A percentile compares a stretch with the other conserved stretches of the same genome.
Evolutionary conservation across 2,329 filamentous ascomycete genomes (phyloP).

Genomic region (Zymoseptoria ardabiliae): DNA sequence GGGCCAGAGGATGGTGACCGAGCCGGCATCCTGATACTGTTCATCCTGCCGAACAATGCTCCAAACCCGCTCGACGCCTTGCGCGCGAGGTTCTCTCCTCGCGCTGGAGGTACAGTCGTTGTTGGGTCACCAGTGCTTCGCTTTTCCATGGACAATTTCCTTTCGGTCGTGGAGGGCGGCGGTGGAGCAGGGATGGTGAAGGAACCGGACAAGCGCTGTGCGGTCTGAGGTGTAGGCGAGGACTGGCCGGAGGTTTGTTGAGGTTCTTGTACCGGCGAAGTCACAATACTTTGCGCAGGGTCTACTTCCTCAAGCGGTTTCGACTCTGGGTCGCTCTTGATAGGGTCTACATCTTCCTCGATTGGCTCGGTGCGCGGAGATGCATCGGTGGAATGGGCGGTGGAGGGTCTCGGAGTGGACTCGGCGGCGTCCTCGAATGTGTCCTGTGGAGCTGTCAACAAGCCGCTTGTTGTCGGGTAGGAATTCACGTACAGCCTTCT

Average conservation of each 20-base stretch:
- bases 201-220: constrained; percentile 65
- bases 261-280: not conserved
- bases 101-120: constrained; percentile 29
- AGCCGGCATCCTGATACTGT: constrained; percentile 51
- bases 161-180: constrained; percentile 30
- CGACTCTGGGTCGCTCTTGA: not conserved
- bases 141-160: constrained; percentile 17
- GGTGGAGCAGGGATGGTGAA: constrained; percentile 55
- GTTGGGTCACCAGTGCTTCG: constrained; percentile 11
- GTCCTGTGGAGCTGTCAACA: constrained; percentile 45
- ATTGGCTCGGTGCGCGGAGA: not conserved
- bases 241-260: constrained; percentile 23
- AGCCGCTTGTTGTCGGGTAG: not conserved
- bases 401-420: constrained; percentile 31
- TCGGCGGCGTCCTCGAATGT: constrained; percentile 78
- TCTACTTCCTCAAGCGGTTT: not conserved
- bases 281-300: not conserved
- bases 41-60: constrained; percentile 61
- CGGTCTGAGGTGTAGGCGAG: constrained; percentile 14
- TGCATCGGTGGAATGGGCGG: not conserved
- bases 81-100: constrained; percentile 40
- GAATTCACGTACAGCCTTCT: not conserved
- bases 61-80: constrained; percentile 85
- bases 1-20: constrained; percentile 37
- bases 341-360: not conserved